phyloP scores from a whole-genome alignment of 106 monocot species.

The Triglochin maritima region DNA sequence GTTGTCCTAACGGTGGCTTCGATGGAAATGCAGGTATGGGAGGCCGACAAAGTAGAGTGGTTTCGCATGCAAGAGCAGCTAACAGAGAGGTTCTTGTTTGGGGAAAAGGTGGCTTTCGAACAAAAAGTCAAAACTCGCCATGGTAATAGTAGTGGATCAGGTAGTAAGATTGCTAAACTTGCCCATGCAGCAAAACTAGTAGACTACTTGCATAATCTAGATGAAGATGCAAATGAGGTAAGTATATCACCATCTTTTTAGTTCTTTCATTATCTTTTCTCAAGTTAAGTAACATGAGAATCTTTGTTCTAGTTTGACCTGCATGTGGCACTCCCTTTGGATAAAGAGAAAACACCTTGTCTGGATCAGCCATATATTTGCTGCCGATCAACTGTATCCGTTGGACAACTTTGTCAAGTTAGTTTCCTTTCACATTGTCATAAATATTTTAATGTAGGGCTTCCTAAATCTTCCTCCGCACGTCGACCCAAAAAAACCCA shows the following conservation, averaged over 20 bases:
- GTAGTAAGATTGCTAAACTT: conserved; percentile 45
- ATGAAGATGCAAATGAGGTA: conserved; percentile 67
- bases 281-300: neutral
- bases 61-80: conserved; percentile 41
- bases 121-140: conserved; percentile 59
- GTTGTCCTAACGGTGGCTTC: conserved; percentile 22
- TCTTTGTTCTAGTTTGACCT: conserved; percentile 58
- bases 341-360: conserved; percentile 28
- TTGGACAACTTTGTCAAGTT: conserved; percentile 64
- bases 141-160: conserved; percentile 43
- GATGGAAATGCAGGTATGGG: conserved; percentile 47
- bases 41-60: conserved; percentile 26
- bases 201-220: conserved; percentile 52
- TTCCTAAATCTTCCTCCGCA: too few species aligned
- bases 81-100: conserved; percentile 66
- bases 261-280: neutral
- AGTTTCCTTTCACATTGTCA: neutral
- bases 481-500: too few species aligned
- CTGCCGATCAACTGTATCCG: conserved; percentile 60
- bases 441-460: too few species aligned
- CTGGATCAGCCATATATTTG: conserved; percentile 55
- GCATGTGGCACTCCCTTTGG: conserved; percentile 61
- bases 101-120: conserved; percentile 86
- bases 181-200: conserved; percentile 56
- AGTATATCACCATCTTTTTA: neutral